A percentile compares a stretch with the other conserved stretches of the same genome.
phyloP scores from a whole-genome alignment of 2,329 filamentous ascomycete genomes.

The Scytalidium sp. region DNA sequence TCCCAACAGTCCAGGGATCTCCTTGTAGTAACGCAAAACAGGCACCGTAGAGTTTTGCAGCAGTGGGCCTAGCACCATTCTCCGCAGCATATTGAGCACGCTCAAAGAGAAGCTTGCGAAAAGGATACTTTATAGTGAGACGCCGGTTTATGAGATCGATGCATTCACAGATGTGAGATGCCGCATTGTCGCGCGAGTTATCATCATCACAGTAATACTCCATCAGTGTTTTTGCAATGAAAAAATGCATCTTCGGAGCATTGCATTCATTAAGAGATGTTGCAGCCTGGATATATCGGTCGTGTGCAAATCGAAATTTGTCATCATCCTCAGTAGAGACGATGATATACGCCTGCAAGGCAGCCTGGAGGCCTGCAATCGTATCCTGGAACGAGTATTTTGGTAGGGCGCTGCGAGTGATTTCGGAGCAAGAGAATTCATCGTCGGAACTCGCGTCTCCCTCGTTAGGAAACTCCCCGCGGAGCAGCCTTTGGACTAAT shows the following conservation, averaged over 20 bases:
- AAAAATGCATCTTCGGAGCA: constrained; percentile 81
- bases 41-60: constrained; percentile 75
- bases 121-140: constrained; percentile 59
- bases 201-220: constrained; percentile 64
- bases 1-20: constrained; percentile 69
- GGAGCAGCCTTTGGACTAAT: constrained; percentile 73
- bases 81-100: constrained; percentile 77
- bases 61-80: constrained; percentile 78
- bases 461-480: constrained; percentile 65
- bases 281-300: constrained; percentile 79
- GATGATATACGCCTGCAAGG: constrained; percentile 77
- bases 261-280: constrained; percentile 67
- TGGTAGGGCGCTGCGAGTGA: constrained; percentile 28
- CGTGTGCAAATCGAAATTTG: constrained; percentile 83
- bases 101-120: constrained; percentile 68
- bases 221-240: constrained; percentile 78
- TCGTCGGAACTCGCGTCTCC: constrained; percentile 39
- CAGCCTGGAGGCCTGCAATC: constrained; percentile 75
- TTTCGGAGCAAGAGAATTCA: constrained; percentile 33
- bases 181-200: constrained; percentile 66
- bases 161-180: constrained; percentile 77
- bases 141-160: constrained; percentile 69
- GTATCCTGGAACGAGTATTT: constrained; percentile 61
- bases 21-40: constrained; percentile 78
- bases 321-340: constrained; percentile 82